These are phyloP conservation scores for Urostyla sp. DNA, from an alignment of 73 alveolate species.

Conservation along the genomic window DNA sequence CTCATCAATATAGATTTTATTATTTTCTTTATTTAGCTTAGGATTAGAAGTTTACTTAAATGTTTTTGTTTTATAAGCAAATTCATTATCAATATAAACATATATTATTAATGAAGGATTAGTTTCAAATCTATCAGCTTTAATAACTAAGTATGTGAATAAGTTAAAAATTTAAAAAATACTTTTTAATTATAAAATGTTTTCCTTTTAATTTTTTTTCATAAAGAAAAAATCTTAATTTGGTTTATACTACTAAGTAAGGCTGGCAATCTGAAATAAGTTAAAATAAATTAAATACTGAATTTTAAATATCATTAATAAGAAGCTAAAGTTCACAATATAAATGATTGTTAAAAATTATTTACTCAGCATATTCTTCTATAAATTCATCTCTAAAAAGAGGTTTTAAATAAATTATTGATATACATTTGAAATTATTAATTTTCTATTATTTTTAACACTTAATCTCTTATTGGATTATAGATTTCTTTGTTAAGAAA, in stretches of 20 bases:
- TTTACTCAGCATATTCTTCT: not conserved
- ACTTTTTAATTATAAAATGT: not conserved
- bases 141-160: not conserved
- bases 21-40: not conserved
- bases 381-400: slow-evolving; percentile 1
- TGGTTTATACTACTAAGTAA: not conserved
- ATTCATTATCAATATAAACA: slow-evolving; percentile 6
- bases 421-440: too few relatives aligned
- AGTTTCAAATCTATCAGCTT: not conserved
- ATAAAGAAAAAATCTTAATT: not conserved
- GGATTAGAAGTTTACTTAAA: not conserved
- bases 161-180: not conserved
- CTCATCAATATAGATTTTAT: not conserved
- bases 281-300: not conserved
- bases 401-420: not conserved
- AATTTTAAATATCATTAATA: not conserved
- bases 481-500: too few relatives aligned
- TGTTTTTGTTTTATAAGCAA: slow-evolving; percentile 1
- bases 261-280: not conserved
- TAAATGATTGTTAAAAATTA: slow-evolving; percentile 10
- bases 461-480: too few relatives aligned
- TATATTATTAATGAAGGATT: not conserved
- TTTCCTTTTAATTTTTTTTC: not conserved
- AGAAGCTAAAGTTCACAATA: not conserved
- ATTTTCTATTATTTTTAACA: too few relatives aligned